These are phyloP conservation scores for Giardia muris DNA, from an alignment of 208 protist genomes.

Conservation along the genomic window DNA sequence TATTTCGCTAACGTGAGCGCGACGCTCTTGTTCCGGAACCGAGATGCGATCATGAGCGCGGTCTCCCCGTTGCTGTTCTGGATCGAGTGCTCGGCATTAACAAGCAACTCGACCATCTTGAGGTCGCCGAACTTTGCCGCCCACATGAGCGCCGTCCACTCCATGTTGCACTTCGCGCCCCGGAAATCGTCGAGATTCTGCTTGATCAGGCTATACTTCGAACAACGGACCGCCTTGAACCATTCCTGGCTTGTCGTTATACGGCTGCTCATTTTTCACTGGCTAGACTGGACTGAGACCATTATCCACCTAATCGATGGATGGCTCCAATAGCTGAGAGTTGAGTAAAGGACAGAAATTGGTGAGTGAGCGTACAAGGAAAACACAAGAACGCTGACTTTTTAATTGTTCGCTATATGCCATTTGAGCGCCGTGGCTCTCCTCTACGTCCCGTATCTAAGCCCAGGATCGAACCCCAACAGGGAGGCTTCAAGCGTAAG, in stretches of 20 bases:
- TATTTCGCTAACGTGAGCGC: background rate
- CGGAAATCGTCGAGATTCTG: background rate
- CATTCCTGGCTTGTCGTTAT: background rate
- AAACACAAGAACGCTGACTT: too few species aligned
- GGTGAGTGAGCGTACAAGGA: too few species aligned
- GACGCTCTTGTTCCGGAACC: background rate
- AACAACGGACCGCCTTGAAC: background rate
- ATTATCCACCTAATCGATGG: too few species aligned
- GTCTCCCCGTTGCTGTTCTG: background rate
- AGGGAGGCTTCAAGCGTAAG: too few species aligned
- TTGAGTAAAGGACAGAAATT: too few species aligned
- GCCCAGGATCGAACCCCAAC: too few species aligned
- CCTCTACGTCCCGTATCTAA: too few species aligned
- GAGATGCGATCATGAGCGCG: background rate
- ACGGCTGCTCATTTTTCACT: background rate
- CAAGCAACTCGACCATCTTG: background rate
- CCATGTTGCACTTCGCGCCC: background rate
- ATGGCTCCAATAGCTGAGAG: too few species aligned
- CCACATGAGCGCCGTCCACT: background rate
- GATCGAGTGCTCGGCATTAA: background rate
- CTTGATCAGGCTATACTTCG: background rate
- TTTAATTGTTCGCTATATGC: too few species aligned
- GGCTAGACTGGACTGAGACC: background rate
- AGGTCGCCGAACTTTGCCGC: background rate
- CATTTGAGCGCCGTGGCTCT: too few species aligned